Evolutionary conservation across 192 early-diverging fungal species (phyloP), one percentile per base, ranked within the genome.

Genomic region (Chytriomyces sp.): DNA sequence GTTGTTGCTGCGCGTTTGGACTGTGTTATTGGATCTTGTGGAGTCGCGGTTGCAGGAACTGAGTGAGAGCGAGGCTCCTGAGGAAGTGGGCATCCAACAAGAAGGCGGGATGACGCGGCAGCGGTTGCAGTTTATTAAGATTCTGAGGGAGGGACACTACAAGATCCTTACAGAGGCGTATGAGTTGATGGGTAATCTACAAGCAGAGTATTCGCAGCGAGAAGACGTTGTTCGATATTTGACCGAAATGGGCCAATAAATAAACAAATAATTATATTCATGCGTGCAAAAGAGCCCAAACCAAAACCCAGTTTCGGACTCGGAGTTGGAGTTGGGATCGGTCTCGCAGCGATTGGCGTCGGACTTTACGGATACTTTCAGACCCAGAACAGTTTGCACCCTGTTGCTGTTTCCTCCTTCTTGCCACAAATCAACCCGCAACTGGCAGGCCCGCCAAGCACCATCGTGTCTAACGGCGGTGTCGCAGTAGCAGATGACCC

Each of bases 181-280:
- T 60, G 24, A 59, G 23, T 24, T 77, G 24, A 49, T 83, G 46
- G 53, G 59, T 28, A 46, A 24, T 60, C 50, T 83, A 49, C 82
- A 83, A 45, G 79, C 64, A 59, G 45, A 64, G 63, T 83, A 74
- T 61, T 70, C 67, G 43, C 76, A 79, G 45, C 11, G 68, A 28
- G 60, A 72, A 6, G n/a, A 8, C 20, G 82, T 83, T 6, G 72
- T 69, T n/a, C 50, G 23, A 53, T 83, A 83, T 50, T 63, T 83
- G 79, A 20, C 23, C 6, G 65, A 26, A 18, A 81, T 83, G 78
- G 20, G 45, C 8, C 11, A 28, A 28, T 59, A 20, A 59, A 59
- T 59, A 59, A 59, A 18, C 0, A 59, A n/a, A 59, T n/a, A 1
- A 59, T 1, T 59, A n/a, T 59, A 16, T 59, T 20, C 13, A 59